A percentile compares a stretch with the other conserved stretches of the same genome.
Evolutionary conservation across 805 yeast species (phyloP).

Genomic region (Wickerhamiella hasegawae): DNA sequence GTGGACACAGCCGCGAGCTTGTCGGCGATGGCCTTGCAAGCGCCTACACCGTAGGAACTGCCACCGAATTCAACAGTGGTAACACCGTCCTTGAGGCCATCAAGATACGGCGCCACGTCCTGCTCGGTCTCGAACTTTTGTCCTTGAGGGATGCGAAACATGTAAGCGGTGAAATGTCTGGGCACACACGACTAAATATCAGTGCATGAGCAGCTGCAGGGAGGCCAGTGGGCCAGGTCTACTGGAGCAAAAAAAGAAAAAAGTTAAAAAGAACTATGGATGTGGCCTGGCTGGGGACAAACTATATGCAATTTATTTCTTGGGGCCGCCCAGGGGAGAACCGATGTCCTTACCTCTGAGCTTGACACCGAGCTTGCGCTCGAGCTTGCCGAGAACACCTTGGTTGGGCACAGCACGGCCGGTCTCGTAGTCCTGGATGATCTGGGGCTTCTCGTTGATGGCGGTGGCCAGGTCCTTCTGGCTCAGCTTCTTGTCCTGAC

Average conservation of each 20-base stretch:
- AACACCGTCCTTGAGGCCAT: constrained; percentile 32
- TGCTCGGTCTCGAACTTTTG: constrained; percentile 50
- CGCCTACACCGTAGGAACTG: constrained; percentile 85
- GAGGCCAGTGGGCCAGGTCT: no score
- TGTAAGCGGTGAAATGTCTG: no score
- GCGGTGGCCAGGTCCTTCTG: constrained; percentile 95
- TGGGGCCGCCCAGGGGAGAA: constrained; percentile 47
- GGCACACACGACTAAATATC: no score
- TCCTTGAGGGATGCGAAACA: constrained; percentile 6
- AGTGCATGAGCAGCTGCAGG: no score
- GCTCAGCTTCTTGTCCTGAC: constrained; percentile 75
- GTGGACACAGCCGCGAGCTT: constrained; percentile 27
- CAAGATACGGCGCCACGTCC: constrained; percentile 58
- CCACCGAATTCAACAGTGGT: constrained; percentile 71
- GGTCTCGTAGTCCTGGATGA: constrained; percentile 91
- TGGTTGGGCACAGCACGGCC: constrained; percentile 95
- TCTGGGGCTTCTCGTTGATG: constrained; percentile 88
- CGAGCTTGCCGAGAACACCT: constrained; percentile 81
- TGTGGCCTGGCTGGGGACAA: constrained; percentile 15
- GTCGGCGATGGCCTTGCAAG: constrained; percentile 55
- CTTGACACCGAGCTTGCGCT: constrained; percentile 86
- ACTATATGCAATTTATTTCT: constrained; percentile 24
- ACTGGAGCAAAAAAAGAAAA: background rate
- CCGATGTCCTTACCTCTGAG: constrained; percentile 95
- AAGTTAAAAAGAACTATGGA: constrained; percentile 19